Percentiles rank a stretch among this genome's conserved stretches.
Evolutionary conservation across 1,139 yeast genomes (phyloP).

Genomic region (Lodderomyces metapsilosis): DNA sequence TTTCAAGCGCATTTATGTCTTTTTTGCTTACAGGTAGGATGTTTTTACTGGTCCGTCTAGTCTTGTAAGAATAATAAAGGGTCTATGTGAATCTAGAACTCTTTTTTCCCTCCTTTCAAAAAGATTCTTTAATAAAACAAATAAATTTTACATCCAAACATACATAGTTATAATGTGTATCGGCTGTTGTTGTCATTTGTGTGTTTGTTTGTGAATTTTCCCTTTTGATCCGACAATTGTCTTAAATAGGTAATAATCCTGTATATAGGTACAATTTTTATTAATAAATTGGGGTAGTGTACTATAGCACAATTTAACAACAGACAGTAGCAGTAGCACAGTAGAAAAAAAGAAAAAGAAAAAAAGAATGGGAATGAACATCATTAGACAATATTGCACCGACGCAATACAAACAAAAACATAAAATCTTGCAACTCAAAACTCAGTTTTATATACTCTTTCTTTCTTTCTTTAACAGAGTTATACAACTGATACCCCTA

Average conservation of each 20-base stretch:
- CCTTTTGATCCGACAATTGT: background rate
- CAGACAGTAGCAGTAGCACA: background rate
- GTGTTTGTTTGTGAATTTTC: background rate
- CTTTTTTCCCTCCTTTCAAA: too few species aligned
- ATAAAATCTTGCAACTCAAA: background rate
- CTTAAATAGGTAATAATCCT: background rate
- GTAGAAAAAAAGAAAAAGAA: background rate
- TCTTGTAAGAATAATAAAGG: too few species aligned
- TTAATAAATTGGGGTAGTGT: background rate
- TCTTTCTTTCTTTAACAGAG: background rate
- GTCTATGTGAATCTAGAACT: slow-evolving; percentile 8
- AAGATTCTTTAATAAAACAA: too few species aligned
- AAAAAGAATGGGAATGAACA: too few species aligned
- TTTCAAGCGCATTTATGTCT: too few species aligned
- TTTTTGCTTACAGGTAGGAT: too few species aligned
- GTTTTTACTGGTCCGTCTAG: too few species aligned
- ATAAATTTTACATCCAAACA: background rate
- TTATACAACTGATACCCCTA: background rate
- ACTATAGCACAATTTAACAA: background rate
- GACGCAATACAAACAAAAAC: too few species aligned
- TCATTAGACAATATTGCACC: too few species aligned
- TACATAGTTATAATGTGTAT: background rate
- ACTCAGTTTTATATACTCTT: background rate
- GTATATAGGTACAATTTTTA: background rate
- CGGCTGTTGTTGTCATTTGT: background rate